phyloP scores from a whole-genome alignment of 1,284 basidiomycete genomes.

The Ceratobasidium sp. region DNA sequence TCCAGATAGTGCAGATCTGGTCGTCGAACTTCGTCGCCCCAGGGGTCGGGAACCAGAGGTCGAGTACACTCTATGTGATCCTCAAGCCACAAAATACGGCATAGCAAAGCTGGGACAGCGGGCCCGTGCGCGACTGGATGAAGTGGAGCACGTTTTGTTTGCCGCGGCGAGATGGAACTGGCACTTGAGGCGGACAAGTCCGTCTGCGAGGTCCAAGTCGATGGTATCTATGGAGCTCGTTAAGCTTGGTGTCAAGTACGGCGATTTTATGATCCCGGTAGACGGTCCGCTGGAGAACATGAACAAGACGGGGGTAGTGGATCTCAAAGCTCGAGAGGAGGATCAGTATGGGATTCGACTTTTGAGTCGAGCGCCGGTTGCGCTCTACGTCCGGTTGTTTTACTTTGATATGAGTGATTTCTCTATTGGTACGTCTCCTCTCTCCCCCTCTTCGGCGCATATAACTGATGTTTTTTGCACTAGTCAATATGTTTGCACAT shows the following conservation, averaged over 20 bases:
- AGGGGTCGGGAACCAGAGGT: slow-evolving; percentile 14
- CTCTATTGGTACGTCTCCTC: slow-evolving; percentile 56
- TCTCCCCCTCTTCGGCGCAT: background rate
- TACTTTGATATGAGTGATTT: slow-evolving; percentile 65
- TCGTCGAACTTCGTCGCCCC: slow-evolving; percentile 16
- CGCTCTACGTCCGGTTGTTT: slow-evolving; percentile 65
- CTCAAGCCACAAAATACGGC: slow-evolving; percentile 4
- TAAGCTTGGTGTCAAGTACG: slow-evolving; percentile 48
- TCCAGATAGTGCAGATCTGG: slow-evolving; percentile 38
- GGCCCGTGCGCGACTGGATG: slow-evolving; percentile 12
- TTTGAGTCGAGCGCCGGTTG: slow-evolving; percentile 60
- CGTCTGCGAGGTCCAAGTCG: slow-evolving; percentile 46
- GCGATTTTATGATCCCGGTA: slow-evolving; percentile 49
- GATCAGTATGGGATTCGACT: slow-evolving; percentile 60
- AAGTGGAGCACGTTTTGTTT: slow-evolving; percentile 34
- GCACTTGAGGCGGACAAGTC: slow-evolving; percentile 63
- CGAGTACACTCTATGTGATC: slow-evolving; percentile 6
- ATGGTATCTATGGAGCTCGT: slow-evolving; percentile 21
- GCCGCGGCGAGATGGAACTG: slow-evolving; percentile 43
- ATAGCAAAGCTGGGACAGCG: slow-evolving; percentile 17
- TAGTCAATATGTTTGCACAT: slow-evolving; percentile 15
- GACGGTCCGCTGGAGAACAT: slow-evolving; percentile 57
- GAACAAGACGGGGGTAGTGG: slow-evolving; percentile 57
- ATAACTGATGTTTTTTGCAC: background rate
- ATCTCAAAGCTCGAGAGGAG: slow-evolving; percentile 57